These are phyloP conservation scores for Xylaria acuta DNA, from an alignment of 495 filamentous ascomycete species.

Conservation along the genomic window DNA sequence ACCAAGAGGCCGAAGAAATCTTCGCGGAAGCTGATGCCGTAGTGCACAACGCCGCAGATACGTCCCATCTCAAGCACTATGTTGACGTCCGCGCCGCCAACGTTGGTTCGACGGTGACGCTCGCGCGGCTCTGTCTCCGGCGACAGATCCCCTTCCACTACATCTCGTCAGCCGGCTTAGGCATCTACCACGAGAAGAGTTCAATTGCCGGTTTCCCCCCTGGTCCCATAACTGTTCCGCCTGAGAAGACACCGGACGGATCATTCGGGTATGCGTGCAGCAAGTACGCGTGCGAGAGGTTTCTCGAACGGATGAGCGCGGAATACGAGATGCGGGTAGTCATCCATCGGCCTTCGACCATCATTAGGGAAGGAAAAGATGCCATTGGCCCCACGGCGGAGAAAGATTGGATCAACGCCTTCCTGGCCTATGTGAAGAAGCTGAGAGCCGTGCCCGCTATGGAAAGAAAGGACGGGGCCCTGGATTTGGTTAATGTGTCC, in stretches of 20 bases:
- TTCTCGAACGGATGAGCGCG: constrained; percentile 22
- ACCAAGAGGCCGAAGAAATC: constrained; percentile 35
- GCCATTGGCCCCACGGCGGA: constrained; percentile 18
- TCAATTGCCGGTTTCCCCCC: constrained; percentile 6
- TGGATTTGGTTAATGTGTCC: constrained; percentile 33
- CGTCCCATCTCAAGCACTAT: constrained; percentile 37
- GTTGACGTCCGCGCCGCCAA: constrained; percentile 28
- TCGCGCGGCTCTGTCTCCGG: constrained; percentile 31
- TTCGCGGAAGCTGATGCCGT: constrained; percentile 46
- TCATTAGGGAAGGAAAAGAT: constrained; percentile 31
- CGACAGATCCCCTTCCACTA: constrained; percentile 34
- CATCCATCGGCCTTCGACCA: constrained; percentile 39
- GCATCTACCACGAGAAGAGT: constrained; percentile 20
- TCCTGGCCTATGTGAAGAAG: constrained; percentile 28
- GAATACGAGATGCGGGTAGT: neutral
- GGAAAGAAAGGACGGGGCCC: constrained; percentile 16
- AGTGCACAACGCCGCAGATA: constrained; percentile 51
- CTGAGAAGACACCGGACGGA: constrained; percentile 22
- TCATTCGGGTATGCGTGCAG: constrained; percentile 31
- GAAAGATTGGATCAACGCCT: constrained; percentile 35
- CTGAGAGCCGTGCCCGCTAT: constrained; percentile 26
- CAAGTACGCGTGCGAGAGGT: constrained; percentile 34
- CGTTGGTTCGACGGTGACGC: constrained; percentile 31
- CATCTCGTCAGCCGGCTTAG: constrained; percentile 33
- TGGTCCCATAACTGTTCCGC: neutral